These are phyloP conservation scores for Coniosporium tulheliwenetii DNA, from an alignment of 2,329 filamentous ascomycete genomes.

Conservation along the genomic window DNA sequence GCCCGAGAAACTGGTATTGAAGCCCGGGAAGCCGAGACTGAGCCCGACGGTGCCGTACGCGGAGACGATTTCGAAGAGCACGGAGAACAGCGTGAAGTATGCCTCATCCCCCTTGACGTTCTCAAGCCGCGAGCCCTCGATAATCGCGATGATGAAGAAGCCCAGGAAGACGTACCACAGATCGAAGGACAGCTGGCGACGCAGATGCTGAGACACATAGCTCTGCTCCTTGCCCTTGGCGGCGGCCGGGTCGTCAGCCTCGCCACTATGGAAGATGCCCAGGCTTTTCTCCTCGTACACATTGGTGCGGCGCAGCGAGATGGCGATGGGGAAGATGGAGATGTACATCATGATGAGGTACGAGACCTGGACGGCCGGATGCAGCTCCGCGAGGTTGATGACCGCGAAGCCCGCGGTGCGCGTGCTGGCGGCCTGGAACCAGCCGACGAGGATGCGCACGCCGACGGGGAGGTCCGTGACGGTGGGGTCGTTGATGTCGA, in stretches of 20 bases:
- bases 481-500: slow-evolving; percentile 65
- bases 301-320: slow-evolving; percentile 84
- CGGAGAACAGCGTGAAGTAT: slow-evolving; percentile 31
- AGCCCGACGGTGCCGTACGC: slow-evolving; percentile 92
- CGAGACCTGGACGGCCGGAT: slow-evolving; percentile 83
- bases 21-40: slow-evolving; percentile 62
- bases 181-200: slow-evolving; percentile 88
- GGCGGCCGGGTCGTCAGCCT: slow-evolving; percentile 20
- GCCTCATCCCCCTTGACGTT: slow-evolving; percentile 33
- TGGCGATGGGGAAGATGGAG: slow-evolving; percentile 90
- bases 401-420: slow-evolving; percentile 82
- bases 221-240: slow-evolving; percentile 48
- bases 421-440: slow-evolving; percentile 82
- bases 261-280: slow-evolving; percentile 47
- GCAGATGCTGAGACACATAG: slow-evolving; percentile 71
- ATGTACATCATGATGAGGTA: slow-evolving; percentile 99
- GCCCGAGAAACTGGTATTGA: slow-evolving; percentile 67
- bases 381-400: slow-evolving; percentile 60
- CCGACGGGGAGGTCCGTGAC: slow-evolving; percentile 56
- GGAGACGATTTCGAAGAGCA: slow-evolving; percentile 74
- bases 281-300: slow-evolving; percentile 88
- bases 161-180: slow-evolving; percentile 94
- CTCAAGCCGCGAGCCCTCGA: slow-evolving; percentile 60
- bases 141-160: slow-evolving; percentile 81
- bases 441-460: slow-evolving; percentile 65